Percentiles rank a stretch among this genome's conserved stretches.
These are phyloP conservation scores for Starmera dryadoides DNA, from an alignment of 805 yeast genomes.

Conservation along the genomic window DNA sequence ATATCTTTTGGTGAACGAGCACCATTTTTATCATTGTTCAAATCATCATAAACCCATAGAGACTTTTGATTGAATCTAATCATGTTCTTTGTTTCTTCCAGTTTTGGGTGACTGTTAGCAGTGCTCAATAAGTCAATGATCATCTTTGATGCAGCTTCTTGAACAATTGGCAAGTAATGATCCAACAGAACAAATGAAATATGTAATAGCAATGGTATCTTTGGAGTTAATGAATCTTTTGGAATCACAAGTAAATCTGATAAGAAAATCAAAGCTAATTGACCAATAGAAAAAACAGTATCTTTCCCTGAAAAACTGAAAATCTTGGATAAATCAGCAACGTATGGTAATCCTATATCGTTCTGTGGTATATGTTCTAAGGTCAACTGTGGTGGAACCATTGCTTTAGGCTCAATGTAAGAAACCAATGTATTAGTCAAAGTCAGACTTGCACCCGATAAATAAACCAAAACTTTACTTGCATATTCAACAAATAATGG, in stretches of 20 bases:
- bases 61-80: constrained; percentile 42
- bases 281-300: constrained; percentile 80
- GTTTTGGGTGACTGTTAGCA: constrained; percentile 42
- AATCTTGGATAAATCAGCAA: constrained; percentile 59
- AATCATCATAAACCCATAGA: constrained; percentile 84
- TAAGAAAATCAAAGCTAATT: constrained; percentile 74
- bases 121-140: constrained; percentile 64
- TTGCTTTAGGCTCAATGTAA: constrained; percentile 74
- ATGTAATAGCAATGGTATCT: constrained; percentile 71
- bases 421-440: constrained; percentile 55
- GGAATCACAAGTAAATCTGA: constrained; percentile 73
- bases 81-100: constrained; percentile 48
- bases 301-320: constrained; percentile 55
- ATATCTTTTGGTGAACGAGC: constrained; percentile 81
- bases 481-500: constrained; percentile 71
- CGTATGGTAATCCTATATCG: constrained; percentile 52
- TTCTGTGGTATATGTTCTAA: constrained; percentile 23
- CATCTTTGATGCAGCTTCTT: constrained; percentile 75
- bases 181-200: constrained; percentile 76
- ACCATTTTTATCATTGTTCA: constrained; percentile 67
- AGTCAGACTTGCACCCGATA: constrained; percentile 51
- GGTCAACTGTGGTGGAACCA: constrained; percentile 67
- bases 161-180: constrained; percentile 78
- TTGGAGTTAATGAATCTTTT: constrained; percentile 49
- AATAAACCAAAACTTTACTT: constrained; percentile 72